These are phyloP conservation scores for Oryza rufipogon DNA, from an alignment of 176 grass and related monocot species.

Conservation along the genomic window DNA sequence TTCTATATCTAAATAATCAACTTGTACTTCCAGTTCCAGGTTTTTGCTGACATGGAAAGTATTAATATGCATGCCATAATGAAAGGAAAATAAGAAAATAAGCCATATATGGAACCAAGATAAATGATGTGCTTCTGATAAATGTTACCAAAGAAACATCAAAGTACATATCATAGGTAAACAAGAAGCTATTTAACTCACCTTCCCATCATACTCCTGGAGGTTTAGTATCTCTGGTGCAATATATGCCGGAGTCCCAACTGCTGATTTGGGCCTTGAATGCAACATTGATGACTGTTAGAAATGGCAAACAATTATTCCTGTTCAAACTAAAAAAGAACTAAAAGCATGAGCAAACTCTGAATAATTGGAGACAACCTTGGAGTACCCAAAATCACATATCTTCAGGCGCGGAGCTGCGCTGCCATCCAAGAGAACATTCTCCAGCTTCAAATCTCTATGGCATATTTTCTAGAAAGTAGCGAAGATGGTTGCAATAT, in stretches of 20 bases:
- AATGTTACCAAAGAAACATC: conserved; percentile 23
- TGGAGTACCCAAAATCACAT: conserved; percentile 90
- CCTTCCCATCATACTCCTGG: conserved; percentile 80
- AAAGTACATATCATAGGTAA: conserved; percentile 22
- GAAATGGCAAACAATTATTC: conserved; percentile 22
- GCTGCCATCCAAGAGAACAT: conserved; percentile 71
- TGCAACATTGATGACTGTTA: conserved; percentile 74
- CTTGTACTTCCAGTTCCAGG: background rate
- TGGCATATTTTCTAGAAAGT: conserved; percentile 85
- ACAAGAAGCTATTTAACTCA: conserved; percentile 38
- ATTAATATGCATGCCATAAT: conserved; percentile 25
- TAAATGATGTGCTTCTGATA: background rate
- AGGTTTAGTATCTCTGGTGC: conserved; percentile 74
- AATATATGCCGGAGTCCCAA: conserved; percentile 83
- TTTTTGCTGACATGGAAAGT: background rate
- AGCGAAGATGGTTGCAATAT: conserved; percentile 38
- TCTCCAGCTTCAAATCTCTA: conserved; percentile 88
- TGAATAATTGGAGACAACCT: conserved; percentile 46
- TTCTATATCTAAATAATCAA: conserved; percentile 18
- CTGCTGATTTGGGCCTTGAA: conserved; percentile 88
- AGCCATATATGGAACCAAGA: conserved; percentile 7
- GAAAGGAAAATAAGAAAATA: conserved; percentile 1
- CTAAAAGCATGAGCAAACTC: background rate
- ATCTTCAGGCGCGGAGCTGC: conserved; percentile 73
- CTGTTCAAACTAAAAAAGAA: conserved; percentile 23